A percentile compares a stretch with the other conserved stretches of the same genome.
These are phyloP conservation scores for Simplicillium sp. DNA, from an alignment of 2,329 filamentous ascomycete genomes.

Conservation along the genomic window DNA sequence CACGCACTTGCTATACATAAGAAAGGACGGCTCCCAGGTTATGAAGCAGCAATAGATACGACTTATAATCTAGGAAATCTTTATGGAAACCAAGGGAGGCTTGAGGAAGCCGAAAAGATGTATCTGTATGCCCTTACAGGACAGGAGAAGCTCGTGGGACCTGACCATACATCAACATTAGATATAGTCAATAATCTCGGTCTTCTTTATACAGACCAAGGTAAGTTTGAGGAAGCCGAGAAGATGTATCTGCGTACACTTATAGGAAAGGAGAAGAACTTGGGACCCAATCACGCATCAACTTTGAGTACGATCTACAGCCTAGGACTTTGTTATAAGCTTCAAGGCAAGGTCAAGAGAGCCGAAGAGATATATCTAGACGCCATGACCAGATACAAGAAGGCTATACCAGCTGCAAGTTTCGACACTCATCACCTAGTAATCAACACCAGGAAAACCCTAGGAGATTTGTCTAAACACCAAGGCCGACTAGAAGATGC, in stretches of 20 bases:
- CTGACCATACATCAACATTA: slow-evolving; percentile 9
- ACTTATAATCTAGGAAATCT: slow-evolving; percentile 9
- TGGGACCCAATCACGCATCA: slow-evolving; percentile 7
- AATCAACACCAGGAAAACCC: slow-evolving; percentile 9
- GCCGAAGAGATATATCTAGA: slow-evolving; percentile 7
- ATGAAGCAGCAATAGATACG: not conserved
- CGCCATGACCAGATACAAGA: slow-evolving; percentile 10
- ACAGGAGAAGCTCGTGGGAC: slow-evolving; percentile 9
- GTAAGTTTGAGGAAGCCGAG: slow-evolving; percentile 6
- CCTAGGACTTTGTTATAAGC: slow-evolving; percentile 12
- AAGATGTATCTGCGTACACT: slow-evolving; percentile 6
- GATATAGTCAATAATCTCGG: slow-evolving; percentile 11
- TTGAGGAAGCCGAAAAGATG: slow-evolving; percentile 14
- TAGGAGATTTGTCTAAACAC: slow-evolving; percentile 12
- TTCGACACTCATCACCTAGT: slow-evolving; percentile 6
- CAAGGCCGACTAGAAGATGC: slow-evolving; percentile 8
- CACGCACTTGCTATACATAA: slow-evolving; percentile 11
- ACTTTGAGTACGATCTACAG: slow-evolving; percentile 11
- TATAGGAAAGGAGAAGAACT: slow-evolving; percentile 10
- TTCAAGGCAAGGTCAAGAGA: slow-evolving; percentile 6
- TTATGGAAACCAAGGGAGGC: slow-evolving; percentile 12
- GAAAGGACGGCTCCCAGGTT: slow-evolving; percentile 8
- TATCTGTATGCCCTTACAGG: slow-evolving; percentile 10
- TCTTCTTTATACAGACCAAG: slow-evolving; percentile 12
- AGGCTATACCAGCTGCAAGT: slow-evolving; percentile 10